Evolutionary conservation across 192 early-diverging fungal species (phyloP), one percentile per base, ranked within the genome.

Genomic region (Dispira parvispora): DNA sequence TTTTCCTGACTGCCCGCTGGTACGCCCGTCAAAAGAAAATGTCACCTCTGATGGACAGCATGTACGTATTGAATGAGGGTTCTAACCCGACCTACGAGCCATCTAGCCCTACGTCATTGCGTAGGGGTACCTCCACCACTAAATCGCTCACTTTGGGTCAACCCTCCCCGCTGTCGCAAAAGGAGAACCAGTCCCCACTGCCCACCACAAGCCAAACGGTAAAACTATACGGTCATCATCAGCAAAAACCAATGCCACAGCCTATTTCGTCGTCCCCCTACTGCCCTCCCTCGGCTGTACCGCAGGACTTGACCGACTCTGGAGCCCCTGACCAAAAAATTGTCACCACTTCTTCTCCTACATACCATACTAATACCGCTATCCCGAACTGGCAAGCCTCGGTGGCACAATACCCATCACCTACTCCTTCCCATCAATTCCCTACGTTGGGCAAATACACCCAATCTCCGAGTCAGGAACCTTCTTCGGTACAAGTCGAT

Each of bases 1-100:
- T n/a, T 32, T 27, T 12, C 28, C 27, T 57, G 16, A 57, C 55
- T 9, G 55, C 27, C 23, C 27, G 43, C 12, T 57, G 55, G 55
- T 57, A 57, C 55, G 25, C 27, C 6, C 55, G 27, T 12, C 55
- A 57, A 27, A 57, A 57, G 55, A 57, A 57, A 32, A 21, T 57
- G 27, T 57, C 55, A 23, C 55, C 55, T 13, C 11, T 57, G 25
- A 57, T 57, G 55, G 55, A 57, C 8, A 57, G 55, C 28, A 28
- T 32, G 55, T 57, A 57, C 28, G 25, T 8, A 4, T 23, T 57
- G 23, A 4, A 32, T 42, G 55, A 57, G 28, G 55, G 52, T 11
- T 46, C 11, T 18, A 25, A 21, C 57, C 9, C 64, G 61, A 32
- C 46, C 55, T 43, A 14, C 32, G n/a, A 43, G 66, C 16, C 21